Evolutionary conservation across 192 early-diverging fungal genomes (phyloP).

Genomic region (Rhizoclosmatium globosum): DNA sequence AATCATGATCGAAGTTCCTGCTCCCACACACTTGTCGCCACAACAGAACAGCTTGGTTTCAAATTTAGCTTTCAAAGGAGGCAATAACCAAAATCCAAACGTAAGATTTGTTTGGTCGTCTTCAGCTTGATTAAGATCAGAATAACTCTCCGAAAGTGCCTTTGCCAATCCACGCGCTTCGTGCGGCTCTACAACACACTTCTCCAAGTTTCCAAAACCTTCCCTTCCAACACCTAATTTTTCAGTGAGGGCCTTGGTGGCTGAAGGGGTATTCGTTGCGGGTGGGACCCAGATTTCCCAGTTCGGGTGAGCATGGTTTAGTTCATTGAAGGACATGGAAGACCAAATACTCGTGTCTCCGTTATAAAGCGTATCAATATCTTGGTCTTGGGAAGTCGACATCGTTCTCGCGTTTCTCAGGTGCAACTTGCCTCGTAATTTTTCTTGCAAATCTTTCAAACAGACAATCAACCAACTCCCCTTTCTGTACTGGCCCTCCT

Average conservation of each 20-base stretch:
- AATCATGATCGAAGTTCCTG: conserved; percentile 37
- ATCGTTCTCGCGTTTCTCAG: too few relatives aligned
- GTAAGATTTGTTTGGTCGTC: neutral
- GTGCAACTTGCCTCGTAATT: too few relatives aligned
- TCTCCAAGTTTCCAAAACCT: conserved; percentile 17
- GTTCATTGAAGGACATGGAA: conserved; percentile 8
- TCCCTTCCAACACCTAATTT: conserved; percentile 3
- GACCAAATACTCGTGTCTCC: conserved; percentile 4
- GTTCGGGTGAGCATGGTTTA: conserved; percentile 24
- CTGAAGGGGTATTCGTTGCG: neutral
- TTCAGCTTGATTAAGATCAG: neutral
- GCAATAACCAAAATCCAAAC: conserved; percentile 39
- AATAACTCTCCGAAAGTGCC: conserved; percentile 4
- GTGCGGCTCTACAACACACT: conserved; percentile 31
- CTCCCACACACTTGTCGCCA: conserved; percentile 26
- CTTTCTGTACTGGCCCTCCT: neutral
- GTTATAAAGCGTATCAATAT: conserved; percentile 11
- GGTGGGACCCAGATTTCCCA: conserved; percentile 38
- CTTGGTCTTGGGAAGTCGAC: neutral
- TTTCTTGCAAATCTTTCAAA: too few relatives aligned
- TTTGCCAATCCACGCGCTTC: conserved; percentile 29
- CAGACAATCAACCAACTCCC: neutral
- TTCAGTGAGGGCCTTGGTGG: conserved; percentile 8
- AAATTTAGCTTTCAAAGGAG: conserved; percentile 19
- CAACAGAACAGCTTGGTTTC: conserved; percentile 33